These are phyloP conservation scores for Holtermanniella nyarrowii DNA, from an alignment of 768 basidiomycete species.

Conservation along the genomic window DNA sequence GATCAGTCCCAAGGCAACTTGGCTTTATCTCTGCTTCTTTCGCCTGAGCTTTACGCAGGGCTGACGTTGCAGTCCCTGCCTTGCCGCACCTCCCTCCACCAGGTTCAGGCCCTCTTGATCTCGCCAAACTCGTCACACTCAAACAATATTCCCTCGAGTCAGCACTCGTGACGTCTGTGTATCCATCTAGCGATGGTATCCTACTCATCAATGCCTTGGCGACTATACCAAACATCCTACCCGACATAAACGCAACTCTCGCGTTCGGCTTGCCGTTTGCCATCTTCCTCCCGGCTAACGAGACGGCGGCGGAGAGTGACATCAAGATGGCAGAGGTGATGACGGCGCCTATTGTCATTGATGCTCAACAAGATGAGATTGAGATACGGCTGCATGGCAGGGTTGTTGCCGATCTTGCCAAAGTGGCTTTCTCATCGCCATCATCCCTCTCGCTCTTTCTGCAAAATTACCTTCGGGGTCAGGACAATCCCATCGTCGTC, in stretches of 20 bases:
- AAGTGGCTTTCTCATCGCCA: neutral
- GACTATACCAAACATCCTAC: constrained; percentile 25
- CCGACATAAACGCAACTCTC: constrained; percentile 15
- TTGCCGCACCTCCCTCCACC: constrained; percentile 27
- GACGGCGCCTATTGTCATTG: constrained; percentile 23
- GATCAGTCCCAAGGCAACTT: constrained; percentile 1
- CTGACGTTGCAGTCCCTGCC: constrained; percentile 18
- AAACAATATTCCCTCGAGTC: constrained; percentile 25
- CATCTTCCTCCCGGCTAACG: constrained; percentile 18
- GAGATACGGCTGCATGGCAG: constrained; percentile 18
- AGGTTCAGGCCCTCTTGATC: constrained; percentile 21
- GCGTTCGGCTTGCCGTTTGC: constrained; percentile 32
- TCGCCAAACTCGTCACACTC: constrained; percentile 28
- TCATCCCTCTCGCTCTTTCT: constrained; percentile 28
- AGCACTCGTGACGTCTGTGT: too few species aligned
- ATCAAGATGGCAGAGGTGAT: constrained; percentile 34
- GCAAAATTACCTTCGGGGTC: constrained; percentile 32
- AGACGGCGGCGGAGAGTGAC: constrained; percentile 1
- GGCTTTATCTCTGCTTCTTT: neutral
- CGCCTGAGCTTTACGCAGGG: neutral
- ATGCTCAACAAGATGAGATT: constrained; percentile 4
- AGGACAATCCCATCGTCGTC: constrained; percentile 30
- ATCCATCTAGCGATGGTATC: neutral
- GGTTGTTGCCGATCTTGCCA: constrained; percentile 14
- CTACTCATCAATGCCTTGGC: constrained; percentile 21